Percentiles rank a stretch among this genome's conserved stretches.
These are phyloP conservation scores for Caryopteris hybrid DNA, from an alignment of 305 asterid species.

Conservation along the genomic window DNA sequence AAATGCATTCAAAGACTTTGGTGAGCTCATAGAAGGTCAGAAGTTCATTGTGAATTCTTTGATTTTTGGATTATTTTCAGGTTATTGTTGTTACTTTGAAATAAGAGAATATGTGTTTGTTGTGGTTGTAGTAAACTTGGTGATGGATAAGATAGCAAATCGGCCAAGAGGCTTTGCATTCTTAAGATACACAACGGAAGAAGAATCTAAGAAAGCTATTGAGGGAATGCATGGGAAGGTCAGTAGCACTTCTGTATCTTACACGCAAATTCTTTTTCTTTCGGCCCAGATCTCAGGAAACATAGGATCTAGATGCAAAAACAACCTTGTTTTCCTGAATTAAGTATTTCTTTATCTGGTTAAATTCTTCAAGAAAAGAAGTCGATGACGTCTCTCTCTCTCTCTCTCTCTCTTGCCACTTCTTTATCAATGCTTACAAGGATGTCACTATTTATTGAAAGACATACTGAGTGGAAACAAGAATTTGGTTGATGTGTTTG, in stretches of 20 bases:
- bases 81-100: not conserved
- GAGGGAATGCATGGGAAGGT: conserved; percentile 98
- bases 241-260: not conserved
- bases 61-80: not conserved
- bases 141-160: conserved; percentile 80
- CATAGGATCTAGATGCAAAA: not conserved
- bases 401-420: not conserved
- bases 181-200: conserved; percentile 56
- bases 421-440: not conserved
- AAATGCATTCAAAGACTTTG: conserved; percentile 58
- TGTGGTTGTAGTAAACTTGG: conserved; percentile 50
- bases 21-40: conserved; percentile 73
- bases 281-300: not conserved
- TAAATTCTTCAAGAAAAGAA: not conserved
- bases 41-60: not conserved
- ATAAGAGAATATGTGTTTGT: not conserved
- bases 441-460: not conserved
- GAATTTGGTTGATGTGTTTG: not conserved
- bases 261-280: not conserved
- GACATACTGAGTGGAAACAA: not conserved
- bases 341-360: not conserved
- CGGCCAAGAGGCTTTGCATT: conserved; percentile 89
- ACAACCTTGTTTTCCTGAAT: not conserved
- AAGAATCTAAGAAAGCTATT: conserved; percentile 68
- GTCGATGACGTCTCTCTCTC: not conserved